phyloP scores from a whole-genome alignment of 1,284 basidiomycete genomes.

The Fomitopsis betulina region DNA sequence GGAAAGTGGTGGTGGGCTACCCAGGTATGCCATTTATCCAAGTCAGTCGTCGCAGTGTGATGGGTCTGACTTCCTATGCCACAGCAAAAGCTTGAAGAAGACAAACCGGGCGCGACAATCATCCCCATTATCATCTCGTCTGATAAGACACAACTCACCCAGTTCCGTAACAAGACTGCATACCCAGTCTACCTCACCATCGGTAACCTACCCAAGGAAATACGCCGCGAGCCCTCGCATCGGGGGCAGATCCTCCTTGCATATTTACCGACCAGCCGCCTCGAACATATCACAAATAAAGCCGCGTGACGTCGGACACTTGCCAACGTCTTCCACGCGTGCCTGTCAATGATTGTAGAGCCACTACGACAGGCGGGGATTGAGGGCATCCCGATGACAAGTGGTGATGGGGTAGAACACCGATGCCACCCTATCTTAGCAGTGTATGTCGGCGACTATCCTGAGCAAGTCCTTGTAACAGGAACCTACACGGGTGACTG shows the following conservation, averaged over 20 bases:
- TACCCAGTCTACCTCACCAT: conserved; percentile 41
- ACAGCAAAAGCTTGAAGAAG: conserved; percentile 26
- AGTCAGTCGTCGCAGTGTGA: neutral
- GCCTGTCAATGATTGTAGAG: neutral
- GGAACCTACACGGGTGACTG: neutral
- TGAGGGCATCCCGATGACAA: neutral
- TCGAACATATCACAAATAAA: conserved; percentile 8
- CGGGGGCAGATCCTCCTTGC: conserved; percentile 33
- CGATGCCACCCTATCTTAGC: neutral
- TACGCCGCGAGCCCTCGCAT: conserved; percentile 30
- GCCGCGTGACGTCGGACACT: neutral
- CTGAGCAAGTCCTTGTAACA: neutral
- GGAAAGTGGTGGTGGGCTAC: conserved; percentile 35
- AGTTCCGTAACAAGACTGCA: conserved; percentile 33
- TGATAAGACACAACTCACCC: conserved; percentile 34
- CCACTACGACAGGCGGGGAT: neutral
- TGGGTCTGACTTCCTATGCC: too few species aligned
- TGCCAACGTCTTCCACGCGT: neutral
- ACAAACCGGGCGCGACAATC: conserved; percentile 31
- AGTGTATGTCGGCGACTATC: neutral
- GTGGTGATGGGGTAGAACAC: neutral
- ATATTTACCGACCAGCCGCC: conserved; percentile 32
- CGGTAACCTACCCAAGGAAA: conserved; percentile 18
- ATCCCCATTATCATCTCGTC: conserved; percentile 37
- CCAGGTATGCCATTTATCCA: too few species aligned